Evolutionary conservation across 1,139 yeast genomes (phyloP).

Genomic region (Tardiomyces depauwii): DNA sequence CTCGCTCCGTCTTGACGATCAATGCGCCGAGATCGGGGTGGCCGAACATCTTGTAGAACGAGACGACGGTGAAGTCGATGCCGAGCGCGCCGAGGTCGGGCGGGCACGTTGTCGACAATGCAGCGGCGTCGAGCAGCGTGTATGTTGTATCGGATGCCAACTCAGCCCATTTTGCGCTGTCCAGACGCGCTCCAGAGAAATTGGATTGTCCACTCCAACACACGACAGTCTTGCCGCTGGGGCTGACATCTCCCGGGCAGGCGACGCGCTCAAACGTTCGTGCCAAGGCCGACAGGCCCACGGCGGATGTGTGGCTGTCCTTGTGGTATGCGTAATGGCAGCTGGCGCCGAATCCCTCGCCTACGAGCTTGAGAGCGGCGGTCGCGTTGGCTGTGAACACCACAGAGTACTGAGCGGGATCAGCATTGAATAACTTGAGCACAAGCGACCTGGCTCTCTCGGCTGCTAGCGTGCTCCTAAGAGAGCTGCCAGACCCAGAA

Average conservation of each 20-base stretch:
- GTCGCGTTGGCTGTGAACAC: constrained; percentile 33
- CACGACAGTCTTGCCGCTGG: constrained; percentile 11
- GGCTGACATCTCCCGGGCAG: background rate
- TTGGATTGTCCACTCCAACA: constrained; percentile 35
- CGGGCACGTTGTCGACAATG: constrained; percentile 26
- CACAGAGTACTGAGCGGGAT: constrained; percentile 26
- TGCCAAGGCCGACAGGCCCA: constrained; percentile 29
- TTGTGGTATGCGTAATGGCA: constrained; percentile 21
- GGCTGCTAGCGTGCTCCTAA: constrained; percentile 9
- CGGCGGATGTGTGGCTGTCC: constrained; percentile 32
- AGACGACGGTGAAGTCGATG: constrained; percentile 30
- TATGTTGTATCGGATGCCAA: constrained; percentile 8
- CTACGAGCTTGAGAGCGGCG: constrained; percentile 28
- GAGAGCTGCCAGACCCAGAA: constrained; percentile 21
- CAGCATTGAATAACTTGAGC: constrained; percentile 24
- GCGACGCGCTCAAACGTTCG: constrained; percentile 3
- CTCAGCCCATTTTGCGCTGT: constrained; percentile 18
- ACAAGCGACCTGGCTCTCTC: constrained; percentile 20
- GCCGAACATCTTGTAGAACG: constrained; percentile 36
- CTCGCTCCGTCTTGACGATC: constrained; percentile 21
- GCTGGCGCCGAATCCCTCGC: constrained; percentile 17
- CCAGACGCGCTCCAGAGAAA: constrained; percentile 29
- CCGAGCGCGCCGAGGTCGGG: constrained; percentile 20
- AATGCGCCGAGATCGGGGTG: constrained; percentile 34
- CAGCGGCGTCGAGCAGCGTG: constrained; percentile 29